A percentile compares a stretch with the other conserved stretches of the same genome.
Conservation (phyloP, 306 rosid species). For the Vicia villosa region DNA sequence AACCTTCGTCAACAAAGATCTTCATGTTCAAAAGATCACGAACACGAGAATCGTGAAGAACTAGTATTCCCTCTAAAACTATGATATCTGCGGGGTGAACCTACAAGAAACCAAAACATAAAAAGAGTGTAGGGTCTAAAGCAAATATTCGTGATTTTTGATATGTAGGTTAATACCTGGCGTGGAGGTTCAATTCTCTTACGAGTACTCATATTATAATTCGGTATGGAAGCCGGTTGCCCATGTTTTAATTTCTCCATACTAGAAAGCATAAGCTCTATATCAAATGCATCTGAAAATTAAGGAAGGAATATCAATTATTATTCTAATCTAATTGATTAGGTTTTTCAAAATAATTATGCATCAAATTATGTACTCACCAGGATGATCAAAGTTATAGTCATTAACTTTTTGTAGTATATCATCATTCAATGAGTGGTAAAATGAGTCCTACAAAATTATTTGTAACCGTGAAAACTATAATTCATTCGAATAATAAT, state of each 20-base stretch:
- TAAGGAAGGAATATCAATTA: neutral
- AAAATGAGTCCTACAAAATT: conserved; percentile 70
- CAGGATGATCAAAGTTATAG: conserved; percentile 92
- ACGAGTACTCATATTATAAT: conserved; percentile 64
- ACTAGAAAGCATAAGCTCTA: conserved; percentile 55
- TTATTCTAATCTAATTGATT: neutral
- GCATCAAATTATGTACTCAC: conserved; percentile 46
- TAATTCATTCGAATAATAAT: too few species aligned
- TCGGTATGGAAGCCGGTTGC: conserved; percentile 71
- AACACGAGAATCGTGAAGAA: conserved; percentile 77
- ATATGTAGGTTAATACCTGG: conserved; percentile 50
- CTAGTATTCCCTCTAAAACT: conserved; percentile 80
- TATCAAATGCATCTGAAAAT: conserved; percentile 82
- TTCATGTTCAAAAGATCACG: conserved; percentile 88
- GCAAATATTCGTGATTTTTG: too few species aligned
- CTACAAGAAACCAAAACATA: conserved; percentile 21
- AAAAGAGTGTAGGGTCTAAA: neutral
- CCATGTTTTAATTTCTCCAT: conserved; percentile 75
- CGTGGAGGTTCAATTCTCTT: conserved; percentile 54
- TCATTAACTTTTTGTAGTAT: conserved; percentile 56
- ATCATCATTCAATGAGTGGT: conserved; percentile 58
- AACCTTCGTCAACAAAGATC: conserved; percentile 95
- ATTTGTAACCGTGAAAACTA: neutral
- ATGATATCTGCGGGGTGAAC: conserved; percentile 79
- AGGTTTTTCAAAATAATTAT: neutral